Evolutionary conservation across 1,284 basidiomycete genomes (phyloP).

Genomic region (Filobasidium uniguttulatum): DNA sequence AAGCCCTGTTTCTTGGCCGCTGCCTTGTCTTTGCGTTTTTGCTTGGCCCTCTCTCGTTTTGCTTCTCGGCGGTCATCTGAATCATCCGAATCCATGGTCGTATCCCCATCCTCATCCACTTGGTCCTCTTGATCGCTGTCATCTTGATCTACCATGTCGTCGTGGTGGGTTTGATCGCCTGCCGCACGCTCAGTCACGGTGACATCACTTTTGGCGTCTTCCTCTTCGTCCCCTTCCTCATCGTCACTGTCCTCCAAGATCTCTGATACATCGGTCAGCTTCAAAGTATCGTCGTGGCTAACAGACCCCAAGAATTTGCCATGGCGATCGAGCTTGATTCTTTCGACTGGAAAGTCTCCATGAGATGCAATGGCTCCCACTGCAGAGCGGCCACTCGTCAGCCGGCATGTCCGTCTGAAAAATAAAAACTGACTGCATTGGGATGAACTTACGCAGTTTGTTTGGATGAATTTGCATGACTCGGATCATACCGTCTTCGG

Average conservation of each 20-base stretch:
- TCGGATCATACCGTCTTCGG: conserved; percentile 79
- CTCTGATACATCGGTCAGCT: conserved; percentile 64
- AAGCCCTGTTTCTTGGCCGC: conserved; percentile 17
- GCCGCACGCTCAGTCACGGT: conserved; percentile 14
- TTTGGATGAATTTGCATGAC: conserved; percentile 82
- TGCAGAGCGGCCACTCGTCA: no score
- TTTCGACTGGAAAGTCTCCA: conserved; percentile 77
- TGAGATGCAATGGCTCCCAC: conserved; percentile 82
- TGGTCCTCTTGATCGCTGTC: conserved; percentile 10
- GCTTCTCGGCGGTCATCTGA: conserved; percentile 41
- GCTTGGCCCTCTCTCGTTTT: conserved; percentile 45
- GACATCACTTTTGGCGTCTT: conserved; percentile 12
- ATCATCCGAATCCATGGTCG: conserved; percentile 6
- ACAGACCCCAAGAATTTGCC: conserved; percentile 77
- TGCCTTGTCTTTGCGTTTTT: conserved; percentile 25
- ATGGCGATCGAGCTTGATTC: conserved; percentile 50
- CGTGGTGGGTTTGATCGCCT: conserved; percentile 12
- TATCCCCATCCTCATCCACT: not conserved
- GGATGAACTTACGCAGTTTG: conserved; percentile 45
- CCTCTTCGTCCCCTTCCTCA: conserved; percentile 38
- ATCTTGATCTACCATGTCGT: conserved; percentile 13
- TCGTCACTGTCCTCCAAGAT: conserved; percentile 46
- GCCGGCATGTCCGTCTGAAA: no score
- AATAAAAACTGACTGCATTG: not conserved
- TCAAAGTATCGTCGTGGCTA: conserved; percentile 77